These are phyloP conservation scores for Angomonas ambiguus DNA, from an alignment of 208 protist genomes.

Conservation along the genomic window DNA sequence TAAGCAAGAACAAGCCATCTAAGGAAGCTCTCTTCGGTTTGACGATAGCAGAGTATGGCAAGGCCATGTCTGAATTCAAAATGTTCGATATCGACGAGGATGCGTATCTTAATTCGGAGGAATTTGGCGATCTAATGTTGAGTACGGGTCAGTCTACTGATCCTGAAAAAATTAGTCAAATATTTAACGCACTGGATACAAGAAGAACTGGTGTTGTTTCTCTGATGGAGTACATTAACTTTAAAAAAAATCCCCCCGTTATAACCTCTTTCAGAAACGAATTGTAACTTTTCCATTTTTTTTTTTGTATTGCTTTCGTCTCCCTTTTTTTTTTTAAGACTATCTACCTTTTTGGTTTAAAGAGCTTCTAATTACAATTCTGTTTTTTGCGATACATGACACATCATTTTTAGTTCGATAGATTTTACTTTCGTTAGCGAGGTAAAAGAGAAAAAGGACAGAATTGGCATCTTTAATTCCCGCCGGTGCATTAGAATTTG, in stretches of 20 bases:
- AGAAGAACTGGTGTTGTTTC: slow-evolving; percentile 43
- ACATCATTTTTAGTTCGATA: too few species aligned
- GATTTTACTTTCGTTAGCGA: too few species aligned
- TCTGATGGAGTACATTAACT: slow-evolving; percentile 75
- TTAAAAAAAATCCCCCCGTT: slow-evolving; percentile 26
- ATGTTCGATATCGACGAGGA: slow-evolving; percentile 67
- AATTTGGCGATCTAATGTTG: slow-evolving; percentile 56
- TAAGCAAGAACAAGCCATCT: slow-evolving; percentile 63
- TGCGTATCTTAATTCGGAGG: slow-evolving; percentile 44
- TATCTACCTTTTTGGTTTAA: slow-evolving; percentile 19
- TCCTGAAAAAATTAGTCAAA: slow-evolving; percentile 15
- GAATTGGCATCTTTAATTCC: slow-evolving; percentile 4
- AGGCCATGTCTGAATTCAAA: slow-evolving; percentile 84
- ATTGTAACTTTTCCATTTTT: not conserved
- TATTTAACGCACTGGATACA: slow-evolving; percentile 60
- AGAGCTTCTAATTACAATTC: not conserved
- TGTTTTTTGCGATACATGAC: too few species aligned
- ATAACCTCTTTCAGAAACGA: not conserved
- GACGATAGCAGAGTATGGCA: slow-evolving; percentile 76
- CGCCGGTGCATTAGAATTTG: too few species aligned
- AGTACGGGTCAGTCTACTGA: slow-evolving; percentile 36
- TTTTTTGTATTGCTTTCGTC: not conserved
- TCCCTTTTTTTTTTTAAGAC: slow-evolving; percentile 2
- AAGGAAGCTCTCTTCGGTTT: slow-evolving; percentile 65
- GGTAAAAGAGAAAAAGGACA: slow-evolving; percentile 5